Evolutionary conservation across 805 yeast species (phyloP).

Genomic region (Ogataea allantospora): DNA sequence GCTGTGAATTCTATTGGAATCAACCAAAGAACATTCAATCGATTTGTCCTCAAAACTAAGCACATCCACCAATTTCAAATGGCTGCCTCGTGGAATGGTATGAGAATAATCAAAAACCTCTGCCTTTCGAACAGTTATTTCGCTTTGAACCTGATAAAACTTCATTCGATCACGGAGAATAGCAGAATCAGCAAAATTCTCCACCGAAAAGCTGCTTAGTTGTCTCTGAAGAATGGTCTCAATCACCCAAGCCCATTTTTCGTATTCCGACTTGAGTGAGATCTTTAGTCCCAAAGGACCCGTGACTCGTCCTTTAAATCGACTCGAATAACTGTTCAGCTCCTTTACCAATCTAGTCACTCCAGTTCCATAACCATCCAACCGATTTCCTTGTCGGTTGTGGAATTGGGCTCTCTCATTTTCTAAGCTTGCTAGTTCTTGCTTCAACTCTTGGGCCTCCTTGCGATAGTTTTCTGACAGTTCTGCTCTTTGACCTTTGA

Average conservation of each 20-base stretch:
- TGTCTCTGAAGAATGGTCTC: conserved; percentile 52
- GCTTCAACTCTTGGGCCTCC: conserved; percentile 14
- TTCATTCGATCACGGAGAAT: conserved; percentile 37
- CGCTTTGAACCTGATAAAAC: conserved; percentile 33
- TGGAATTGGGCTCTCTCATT: conserved; percentile 25
- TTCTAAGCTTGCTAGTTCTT: conserved; percentile 26
- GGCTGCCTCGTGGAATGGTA: conserved; percentile 42
- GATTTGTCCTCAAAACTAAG: conserved; percentile 54
- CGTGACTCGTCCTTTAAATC: conserved; percentile 53
- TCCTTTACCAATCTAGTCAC: conserved; percentile 42
- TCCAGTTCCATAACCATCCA: conserved; percentile 49
- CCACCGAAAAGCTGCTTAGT: conserved; percentile 66
- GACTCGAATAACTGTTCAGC: conserved; percentile 34
- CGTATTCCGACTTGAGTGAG: conserved; percentile 51
- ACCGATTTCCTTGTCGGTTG: conserved; percentile 31
- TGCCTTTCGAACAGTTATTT: conserved; percentile 49
- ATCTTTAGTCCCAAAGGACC: conserved; percentile 80
- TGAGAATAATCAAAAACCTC: conserved; percentile 55
- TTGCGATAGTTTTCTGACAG: conserved; percentile 9
- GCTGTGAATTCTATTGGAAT: conserved; percentile 57
- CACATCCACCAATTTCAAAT: conserved; percentile 57
- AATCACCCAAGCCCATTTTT: conserved; percentile 58
- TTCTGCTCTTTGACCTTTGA: conserved; percentile 16
- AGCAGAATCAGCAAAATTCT: conserved; percentile 57
- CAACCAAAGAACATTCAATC: conserved; percentile 63